Evolutionary conservation across 2,329 filamentous ascomycete genomes (phyloP).

Genomic region (Lasiodiplodia sp.): DNA sequence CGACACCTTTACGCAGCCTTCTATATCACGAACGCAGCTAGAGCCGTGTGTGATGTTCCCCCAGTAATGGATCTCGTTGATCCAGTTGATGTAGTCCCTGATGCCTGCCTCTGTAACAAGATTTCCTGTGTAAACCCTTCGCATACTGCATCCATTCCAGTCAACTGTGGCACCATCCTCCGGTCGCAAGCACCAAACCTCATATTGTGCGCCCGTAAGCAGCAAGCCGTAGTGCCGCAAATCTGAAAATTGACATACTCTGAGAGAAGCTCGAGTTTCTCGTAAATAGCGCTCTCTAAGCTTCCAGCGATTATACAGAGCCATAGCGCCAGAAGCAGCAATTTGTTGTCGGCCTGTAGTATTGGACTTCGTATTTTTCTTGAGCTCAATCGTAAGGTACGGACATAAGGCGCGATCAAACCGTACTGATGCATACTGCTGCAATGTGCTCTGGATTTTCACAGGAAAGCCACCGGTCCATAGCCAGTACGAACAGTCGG

Average conservation of each 20-base stretch:
- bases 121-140: neutral
- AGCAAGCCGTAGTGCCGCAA: neutral
- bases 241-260: neutral
- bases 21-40: neutral
- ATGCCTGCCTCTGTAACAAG: neutral
- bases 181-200: conserved; percentile 4
- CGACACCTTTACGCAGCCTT: neutral
- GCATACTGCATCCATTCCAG: conserved; percentile 1
- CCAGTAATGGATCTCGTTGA: conserved; percentile 3
- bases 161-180: neutral
- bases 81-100: conserved; percentile 5
- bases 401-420: neutral
- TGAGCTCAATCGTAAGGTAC: conserved; percentile 3
- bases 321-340: neutral
- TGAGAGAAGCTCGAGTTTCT: neutral
- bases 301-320: conserved; percentile 4
- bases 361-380: neutral
- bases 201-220: neutral
- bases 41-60: neutral
- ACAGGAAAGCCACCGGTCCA: neutral
- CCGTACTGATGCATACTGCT: neutral
- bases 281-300: neutral
- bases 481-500: conserved; percentile 10
- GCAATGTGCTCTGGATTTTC: neutral
- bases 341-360: neutral